These are phyloP conservation scores for Penicillium odoratum DNA, from an alignment of 495 filamentous ascomycete genomes.

Conservation along the genomic window DNA sequence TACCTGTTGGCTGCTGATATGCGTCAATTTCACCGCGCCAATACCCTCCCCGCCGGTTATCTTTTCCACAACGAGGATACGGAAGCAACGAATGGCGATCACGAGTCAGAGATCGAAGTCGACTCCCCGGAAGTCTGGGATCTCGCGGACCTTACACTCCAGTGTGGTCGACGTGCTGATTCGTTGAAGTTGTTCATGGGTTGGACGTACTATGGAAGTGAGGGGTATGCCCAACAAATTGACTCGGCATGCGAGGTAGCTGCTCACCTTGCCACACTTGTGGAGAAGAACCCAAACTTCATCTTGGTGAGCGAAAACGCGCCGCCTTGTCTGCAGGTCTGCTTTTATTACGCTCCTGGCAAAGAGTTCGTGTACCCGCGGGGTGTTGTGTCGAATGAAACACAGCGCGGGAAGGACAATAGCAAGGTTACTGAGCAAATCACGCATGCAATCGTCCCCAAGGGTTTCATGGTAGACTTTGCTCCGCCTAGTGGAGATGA, in stretches of 20 bases:
- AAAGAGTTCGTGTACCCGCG: conserved; percentile 48
- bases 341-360: conserved; percentile 78
- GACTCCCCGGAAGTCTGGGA: conserved; percentile 72
- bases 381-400: conserved; percentile 36
- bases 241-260: conserved; percentile 69
- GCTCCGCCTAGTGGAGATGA: conserved; percentile 63
- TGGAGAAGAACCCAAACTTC: conserved; percentile 59
- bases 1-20: conserved; percentile 81
- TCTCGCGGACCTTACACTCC: conserved; percentile 88
- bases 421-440: conserved; percentile 68
- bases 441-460: conserved; percentile 60
- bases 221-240: conserved; percentile 62
- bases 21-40: conserved; percentile 72
- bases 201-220: conserved; percentile 84
- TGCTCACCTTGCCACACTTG: conserved; percentile 58
- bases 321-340: conserved; percentile 89
- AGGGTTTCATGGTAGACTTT: conserved; percentile 95
- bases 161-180: conserved; percentile 87
- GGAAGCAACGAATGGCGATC: conserved; percentile 16
- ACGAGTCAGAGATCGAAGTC: conserved; percentile 29
- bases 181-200: conserved; percentile 80
- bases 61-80: conserved; percentile 68
- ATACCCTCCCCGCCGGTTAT: conserved; percentile 84
- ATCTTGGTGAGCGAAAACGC: conserved; percentile 71
- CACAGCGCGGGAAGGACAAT: conserved; percentile 57